Conservation (phyloP, 768 basidiomycete species). For the Suillus subaureus region DNA sequence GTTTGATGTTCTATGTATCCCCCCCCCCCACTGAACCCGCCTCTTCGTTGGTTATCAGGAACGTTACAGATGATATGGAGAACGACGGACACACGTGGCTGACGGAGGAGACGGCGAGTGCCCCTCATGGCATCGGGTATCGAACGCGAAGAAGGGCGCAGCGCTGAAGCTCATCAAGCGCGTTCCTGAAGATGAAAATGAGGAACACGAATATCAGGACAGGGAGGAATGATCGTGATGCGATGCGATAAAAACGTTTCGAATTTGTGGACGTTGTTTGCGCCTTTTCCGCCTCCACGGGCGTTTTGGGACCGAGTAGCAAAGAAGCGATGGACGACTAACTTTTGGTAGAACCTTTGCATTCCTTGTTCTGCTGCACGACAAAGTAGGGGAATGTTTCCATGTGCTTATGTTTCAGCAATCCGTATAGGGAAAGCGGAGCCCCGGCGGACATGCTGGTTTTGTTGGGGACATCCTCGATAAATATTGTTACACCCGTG, state of each 20-base stretch:
- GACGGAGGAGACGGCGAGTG: slow-evolving; percentile 84
- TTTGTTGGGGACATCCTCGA: slow-evolving; percentile 68
- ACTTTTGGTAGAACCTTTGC: slow-evolving; percentile 87
- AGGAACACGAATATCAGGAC: slow-evolving; percentile 46
- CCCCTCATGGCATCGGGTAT: slow-evolving; percentile 2
- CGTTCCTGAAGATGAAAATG: slow-evolving; percentile 37
- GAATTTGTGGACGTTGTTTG: slow-evolving; percentile 97
- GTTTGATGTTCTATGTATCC: slow-evolving; percentile 10
- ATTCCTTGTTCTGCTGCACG: slow-evolving; percentile 94
- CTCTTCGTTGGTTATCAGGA: slow-evolving; percentile 71
- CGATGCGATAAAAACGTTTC: slow-evolving; percentile 88
- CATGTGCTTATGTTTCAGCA: slow-evolving; percentile 96
- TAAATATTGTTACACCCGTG: slow-evolving; percentile 70
- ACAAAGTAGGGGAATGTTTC: slow-evolving; percentile 91
- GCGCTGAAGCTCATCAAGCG: slow-evolving; percentile 57
- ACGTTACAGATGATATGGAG: slow-evolving; percentile 83
- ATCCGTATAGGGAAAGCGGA: slow-evolving; percentile 60
- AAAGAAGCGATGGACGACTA: neutral
- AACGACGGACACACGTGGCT: slow-evolving; percentile 97
- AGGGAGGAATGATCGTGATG: slow-evolving; percentile 54
- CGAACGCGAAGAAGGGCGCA: slow-evolving; percentile 63
- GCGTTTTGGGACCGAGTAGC: slow-evolving; percentile 70
- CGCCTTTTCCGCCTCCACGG: slow-evolving; percentile 85
- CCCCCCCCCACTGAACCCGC: slow-evolving; percentile 72
- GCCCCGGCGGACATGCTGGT: slow-evolving; percentile 39